Percentiles rank a stretch among this genome's conserved stretches.
Conservation (phyloP, 2,329 filamentous ascomycete genomes). For the Pyricularia pennisetigena region DNA sequence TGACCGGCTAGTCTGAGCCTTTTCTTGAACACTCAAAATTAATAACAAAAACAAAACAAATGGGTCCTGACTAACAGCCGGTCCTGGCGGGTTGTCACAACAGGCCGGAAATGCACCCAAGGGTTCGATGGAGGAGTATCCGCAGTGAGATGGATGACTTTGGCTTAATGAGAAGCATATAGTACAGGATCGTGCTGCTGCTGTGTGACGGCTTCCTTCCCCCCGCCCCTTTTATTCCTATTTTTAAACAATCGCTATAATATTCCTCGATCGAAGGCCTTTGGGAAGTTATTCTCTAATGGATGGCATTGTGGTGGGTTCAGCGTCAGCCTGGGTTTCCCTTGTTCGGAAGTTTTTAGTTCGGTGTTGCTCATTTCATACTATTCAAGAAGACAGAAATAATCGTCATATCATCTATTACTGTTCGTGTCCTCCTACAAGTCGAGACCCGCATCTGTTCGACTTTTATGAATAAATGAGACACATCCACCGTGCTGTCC, state of each 20-base stretch:
- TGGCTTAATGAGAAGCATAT: too few species aligned
- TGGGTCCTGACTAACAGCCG: background rate
- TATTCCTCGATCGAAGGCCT: background rate
- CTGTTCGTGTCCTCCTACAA: background rate
- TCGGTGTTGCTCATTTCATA: background rate
- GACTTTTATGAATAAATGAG: background rate
- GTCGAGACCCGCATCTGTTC: too few species aligned
- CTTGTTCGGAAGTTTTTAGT: background rate
- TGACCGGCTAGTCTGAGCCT: too few species aligned
- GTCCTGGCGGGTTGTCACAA: background rate
- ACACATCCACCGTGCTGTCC: background rate
- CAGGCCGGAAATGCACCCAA: background rate
- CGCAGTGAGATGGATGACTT: background rate
- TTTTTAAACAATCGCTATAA: background rate
- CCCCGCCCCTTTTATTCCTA: background rate
- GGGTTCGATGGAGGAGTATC: background rate
- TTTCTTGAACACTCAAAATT: too few species aligned
- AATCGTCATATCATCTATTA: too few species aligned
- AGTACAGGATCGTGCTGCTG: background rate
- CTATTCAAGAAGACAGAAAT: background rate
- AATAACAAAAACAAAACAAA: too few species aligned
- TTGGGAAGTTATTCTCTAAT: background rate
- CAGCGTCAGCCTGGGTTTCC: background rate
- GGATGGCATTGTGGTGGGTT: background rate
- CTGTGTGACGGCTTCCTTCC: background rate